These are phyloP conservation scores for Alopecurus myosuroides DNA, from an alignment of 176 grass and related monocot species.

Conservation along the genomic window DNA sequence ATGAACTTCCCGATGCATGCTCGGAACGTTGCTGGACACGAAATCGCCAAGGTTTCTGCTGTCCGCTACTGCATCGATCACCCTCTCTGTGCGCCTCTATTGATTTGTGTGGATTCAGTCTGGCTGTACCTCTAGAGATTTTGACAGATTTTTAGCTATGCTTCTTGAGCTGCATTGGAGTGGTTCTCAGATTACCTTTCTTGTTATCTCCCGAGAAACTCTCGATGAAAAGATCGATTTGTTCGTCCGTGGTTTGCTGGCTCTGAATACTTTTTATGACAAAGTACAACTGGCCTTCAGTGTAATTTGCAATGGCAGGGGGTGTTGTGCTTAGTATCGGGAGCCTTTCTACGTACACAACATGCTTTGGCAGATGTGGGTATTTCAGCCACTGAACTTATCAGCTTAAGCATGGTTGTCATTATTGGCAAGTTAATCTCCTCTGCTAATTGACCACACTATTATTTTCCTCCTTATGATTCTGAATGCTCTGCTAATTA, in stretches of 20 bases:
- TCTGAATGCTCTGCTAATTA: too few species aligned
- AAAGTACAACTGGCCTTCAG: slow-evolving; percentile 62
- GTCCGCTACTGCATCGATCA: too few species aligned
- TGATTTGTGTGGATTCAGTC: not conserved
- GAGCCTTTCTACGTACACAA: slow-evolving; percentile 57
- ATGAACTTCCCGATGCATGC: too few species aligned
- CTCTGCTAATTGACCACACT: too few species aligned
- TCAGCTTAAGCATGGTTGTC: slow-evolving; percentile 53
- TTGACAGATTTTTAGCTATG: not conserved
- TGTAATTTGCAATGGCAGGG: slow-evolving; percentile 54
- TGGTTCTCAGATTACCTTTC: not conserved
- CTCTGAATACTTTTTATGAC: not conserved
- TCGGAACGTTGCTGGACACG: too few species aligned
- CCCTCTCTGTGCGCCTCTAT: too few species aligned
- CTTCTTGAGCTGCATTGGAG: not conserved
- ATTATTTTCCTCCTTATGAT: too few species aligned
- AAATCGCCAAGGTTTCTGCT: too few species aligned
- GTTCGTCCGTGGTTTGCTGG: not conserved
- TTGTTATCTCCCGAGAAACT: not conserved
- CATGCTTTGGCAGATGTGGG: slow-evolving; percentile 65
- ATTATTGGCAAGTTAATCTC: slow-evolving; percentile 36
- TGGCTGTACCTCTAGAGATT: not conserved
- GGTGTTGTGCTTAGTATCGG: slow-evolving; percentile 58
- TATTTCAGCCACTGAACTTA: slow-evolving; percentile 56
- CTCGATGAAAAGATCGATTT: not conserved